These are phyloP conservation scores for Pseudogymnoascus sp. DNA, from an alignment of 2,329 filamentous ascomycete genomes.

Conservation along the genomic window DNA sequence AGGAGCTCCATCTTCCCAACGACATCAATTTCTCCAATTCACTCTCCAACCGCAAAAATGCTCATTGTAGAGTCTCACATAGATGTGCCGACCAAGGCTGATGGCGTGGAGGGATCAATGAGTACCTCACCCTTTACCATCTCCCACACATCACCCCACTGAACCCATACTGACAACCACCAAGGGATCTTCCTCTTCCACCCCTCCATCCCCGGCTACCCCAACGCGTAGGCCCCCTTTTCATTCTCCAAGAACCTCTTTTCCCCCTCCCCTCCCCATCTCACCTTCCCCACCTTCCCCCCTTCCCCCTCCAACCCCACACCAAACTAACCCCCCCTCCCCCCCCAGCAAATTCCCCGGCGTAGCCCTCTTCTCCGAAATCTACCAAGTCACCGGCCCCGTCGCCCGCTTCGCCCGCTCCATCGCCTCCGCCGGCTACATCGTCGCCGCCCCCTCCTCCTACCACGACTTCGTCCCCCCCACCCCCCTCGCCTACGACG, in stretches of 20 bases:
- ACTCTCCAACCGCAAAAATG: conserved; percentile 33
- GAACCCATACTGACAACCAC: conserved; percentile 7
- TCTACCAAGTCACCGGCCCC: conserved; percentile 94
- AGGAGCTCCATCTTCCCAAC: not conserved
- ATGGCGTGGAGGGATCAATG: conserved; percentile 45
- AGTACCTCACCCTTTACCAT: conserved; percentile 30
- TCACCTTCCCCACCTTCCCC: too few species aligned
- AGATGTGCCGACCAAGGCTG: conserved; percentile 51
- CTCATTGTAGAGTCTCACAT: conserved; percentile 49
- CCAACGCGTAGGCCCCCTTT: conserved; percentile 57
- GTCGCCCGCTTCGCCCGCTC: conserved; percentile 84
- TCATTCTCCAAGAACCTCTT: not conserved
- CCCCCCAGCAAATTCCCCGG: conserved; percentile 63
- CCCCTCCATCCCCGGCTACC: conserved; percentile 74
- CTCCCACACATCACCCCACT: conserved; percentile 7
- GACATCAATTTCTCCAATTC: not conserved
- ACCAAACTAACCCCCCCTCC: conserved; percentile 9
- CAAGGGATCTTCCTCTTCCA: conserved; percentile 85
- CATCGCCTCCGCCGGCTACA: conserved; percentile 87
- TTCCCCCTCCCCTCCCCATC: not conserved
- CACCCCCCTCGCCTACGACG: conserved; percentile 77
- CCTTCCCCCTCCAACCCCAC: not conserved
- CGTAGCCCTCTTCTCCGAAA: conserved; percentile 84
- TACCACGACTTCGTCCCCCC: conserved; percentile 92
- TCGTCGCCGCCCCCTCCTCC: conserved; percentile 80